Percentiles rank a stretch among this genome's conserved stretches.
These are phyloP conservation scores for Pseudogymnoascus sp. DNA, from an alignment of 2,329 filamentous ascomycete genomes.

Conservation along the genomic window DNA sequence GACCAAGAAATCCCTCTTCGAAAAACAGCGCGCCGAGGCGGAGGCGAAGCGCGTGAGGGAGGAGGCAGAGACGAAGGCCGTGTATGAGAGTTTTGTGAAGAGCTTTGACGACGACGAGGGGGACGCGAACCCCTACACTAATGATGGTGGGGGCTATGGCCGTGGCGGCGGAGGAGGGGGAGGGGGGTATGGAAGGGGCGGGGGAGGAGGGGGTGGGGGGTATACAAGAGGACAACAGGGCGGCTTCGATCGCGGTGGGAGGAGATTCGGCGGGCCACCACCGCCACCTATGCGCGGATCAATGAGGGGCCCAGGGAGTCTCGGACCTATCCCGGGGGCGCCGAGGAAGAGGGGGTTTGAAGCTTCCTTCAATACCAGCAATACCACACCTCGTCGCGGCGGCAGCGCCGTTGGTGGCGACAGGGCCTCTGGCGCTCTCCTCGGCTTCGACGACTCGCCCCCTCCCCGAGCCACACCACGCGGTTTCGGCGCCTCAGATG, in stretches of 20 bases:
- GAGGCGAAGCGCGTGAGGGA: constrained; percentile 81
- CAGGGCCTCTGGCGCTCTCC: constrained; percentile 10
- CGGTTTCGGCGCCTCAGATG: constrained; percentile 63
- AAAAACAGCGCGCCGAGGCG: constrained; percentile 79
- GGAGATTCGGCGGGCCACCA: neutral
- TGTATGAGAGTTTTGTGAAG: constrained; percentile 81
- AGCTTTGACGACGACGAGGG: constrained; percentile 55
- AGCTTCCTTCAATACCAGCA: constrained; percentile 30
- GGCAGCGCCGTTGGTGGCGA: neutral
- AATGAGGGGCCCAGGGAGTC: constrained; percentile 51
- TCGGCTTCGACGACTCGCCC: neutral
- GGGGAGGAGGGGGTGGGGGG: constrained; percentile 18
- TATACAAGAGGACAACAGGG: neutral
- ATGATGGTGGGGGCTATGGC: constrained; percentile 14
- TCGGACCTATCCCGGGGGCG: constrained; percentile 46
- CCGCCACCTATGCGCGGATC: constrained; percentile 22
- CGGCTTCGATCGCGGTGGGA: neutral
- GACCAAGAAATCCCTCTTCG: constrained; percentile 77
- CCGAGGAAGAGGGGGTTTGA: constrained; percentile 48
- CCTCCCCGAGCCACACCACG: constrained; percentile 44
- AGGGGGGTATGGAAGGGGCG: constrained; percentile 16
- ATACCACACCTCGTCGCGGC: neutral
- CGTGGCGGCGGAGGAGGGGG: constrained; percentile 20
- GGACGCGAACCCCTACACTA: constrained; percentile 19
- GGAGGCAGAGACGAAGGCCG: constrained; percentile 77